phyloP scores from a whole-genome alignment of 2,329 filamentous ascomycete species.

The Berkeleyomyces rouxiae region DNA sequence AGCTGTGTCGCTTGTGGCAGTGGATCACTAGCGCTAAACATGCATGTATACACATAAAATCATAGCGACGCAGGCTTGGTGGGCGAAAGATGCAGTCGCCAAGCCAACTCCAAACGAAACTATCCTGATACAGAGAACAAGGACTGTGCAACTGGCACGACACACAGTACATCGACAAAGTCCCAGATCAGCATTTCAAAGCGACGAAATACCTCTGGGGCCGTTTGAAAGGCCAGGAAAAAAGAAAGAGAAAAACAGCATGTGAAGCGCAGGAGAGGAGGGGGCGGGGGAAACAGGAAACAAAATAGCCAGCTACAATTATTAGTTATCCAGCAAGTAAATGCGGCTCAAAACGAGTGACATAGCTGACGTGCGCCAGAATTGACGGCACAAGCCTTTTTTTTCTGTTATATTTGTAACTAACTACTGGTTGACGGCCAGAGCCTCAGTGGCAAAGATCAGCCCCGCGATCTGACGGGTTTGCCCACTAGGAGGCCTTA shows the following conservation, averaged over 20 bases:
- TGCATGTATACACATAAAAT: background rate
- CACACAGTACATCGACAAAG: background rate
- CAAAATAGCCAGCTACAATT: background rate
- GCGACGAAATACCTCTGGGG: background rate
- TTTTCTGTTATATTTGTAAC: background rate
- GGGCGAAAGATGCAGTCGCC: background rate
- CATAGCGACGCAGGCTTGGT: background rate
- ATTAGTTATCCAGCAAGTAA: background rate
- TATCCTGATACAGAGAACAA: background rate
- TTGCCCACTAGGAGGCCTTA: background rate
- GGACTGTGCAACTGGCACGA: background rate
- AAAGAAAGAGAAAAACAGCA: background rate
- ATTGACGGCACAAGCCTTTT: background rate
- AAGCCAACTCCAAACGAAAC: constrained; percentile 1
- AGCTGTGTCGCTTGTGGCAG: background rate
- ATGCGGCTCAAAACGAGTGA: background rate
- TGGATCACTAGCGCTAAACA: background rate
- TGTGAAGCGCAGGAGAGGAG: background rate
- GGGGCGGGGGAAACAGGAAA: background rate
- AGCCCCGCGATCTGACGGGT: background rate
- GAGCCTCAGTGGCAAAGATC: background rate
- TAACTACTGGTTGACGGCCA: background rate
- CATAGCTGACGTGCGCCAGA: background rate
- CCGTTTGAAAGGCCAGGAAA: background rate
- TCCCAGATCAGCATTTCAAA: background rate